These are phyloP conservation scores for Diaporthe sp. DNA, from an alignment of 2,329 filamentous ascomycete species.

Conservation along the genomic window DNA sequence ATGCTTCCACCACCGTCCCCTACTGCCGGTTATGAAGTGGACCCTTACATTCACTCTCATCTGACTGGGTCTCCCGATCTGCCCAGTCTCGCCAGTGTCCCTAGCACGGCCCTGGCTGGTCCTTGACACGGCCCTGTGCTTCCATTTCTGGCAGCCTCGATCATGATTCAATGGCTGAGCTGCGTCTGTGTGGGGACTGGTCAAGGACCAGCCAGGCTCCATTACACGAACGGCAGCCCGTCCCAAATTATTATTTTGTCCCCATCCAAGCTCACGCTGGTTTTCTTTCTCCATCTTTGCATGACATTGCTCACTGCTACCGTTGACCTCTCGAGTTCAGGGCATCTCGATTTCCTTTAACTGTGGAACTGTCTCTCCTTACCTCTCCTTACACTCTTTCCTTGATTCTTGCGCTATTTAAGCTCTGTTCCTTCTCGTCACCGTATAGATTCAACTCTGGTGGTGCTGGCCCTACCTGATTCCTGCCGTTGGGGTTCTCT, in stretches of 20 bases:
- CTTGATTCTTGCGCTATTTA: neutral
- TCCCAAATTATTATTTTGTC: slow-evolving; percentile 21
- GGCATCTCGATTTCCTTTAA: slow-evolving; percentile 4
- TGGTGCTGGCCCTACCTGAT: slow-evolving; percentile 5
- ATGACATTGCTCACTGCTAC: neutral
- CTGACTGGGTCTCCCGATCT: slow-evolving; percentile 18
- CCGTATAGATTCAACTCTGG: neutral
- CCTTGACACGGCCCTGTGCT: slow-evolving; percentile 27
- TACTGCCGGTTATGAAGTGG: slow-evolving; percentile 34
- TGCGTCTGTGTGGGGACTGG: slow-evolving; percentile 24
- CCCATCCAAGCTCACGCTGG: neutral
- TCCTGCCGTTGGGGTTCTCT: neutral
- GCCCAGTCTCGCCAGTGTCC: slow-evolving; percentile 24
- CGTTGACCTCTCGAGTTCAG: neutral
- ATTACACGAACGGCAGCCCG: slow-evolving; percentile 32
- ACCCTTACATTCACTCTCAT: slow-evolving; percentile 14
- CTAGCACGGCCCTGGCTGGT: slow-evolving; percentile 25
- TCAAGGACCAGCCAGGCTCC: slow-evolving; percentile 26
- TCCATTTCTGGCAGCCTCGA: slow-evolving; percentile 33
- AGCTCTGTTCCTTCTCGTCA: slow-evolving; percentile 1
- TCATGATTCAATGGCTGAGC: slow-evolving; percentile 29
- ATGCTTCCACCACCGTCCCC: slow-evolving; percentile 37
- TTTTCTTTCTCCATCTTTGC: slow-evolving; percentile 22
- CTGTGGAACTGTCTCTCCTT: slow-evolving; percentile 1
- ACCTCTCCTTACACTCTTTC: neutral